phyloP scores from a whole-genome alignment of 148 eudicot genomes.

The Rhododendron simsii region DNA sequence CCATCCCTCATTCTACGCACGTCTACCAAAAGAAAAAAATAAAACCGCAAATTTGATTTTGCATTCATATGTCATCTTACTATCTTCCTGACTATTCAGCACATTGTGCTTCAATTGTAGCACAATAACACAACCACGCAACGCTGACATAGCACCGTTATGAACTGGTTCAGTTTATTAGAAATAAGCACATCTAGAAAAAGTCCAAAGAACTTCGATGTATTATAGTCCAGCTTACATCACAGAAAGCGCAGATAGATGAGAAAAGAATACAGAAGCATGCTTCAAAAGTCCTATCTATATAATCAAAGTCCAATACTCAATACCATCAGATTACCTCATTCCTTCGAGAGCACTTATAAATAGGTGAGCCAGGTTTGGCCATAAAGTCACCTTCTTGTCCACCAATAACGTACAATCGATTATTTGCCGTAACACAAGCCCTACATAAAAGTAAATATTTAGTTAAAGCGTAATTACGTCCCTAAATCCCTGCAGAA shows the following conservation, averaged over 20 bases:
- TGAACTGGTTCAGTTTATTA: not conserved
- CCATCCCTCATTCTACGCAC: not conserved
- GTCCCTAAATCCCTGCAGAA: not conserved
- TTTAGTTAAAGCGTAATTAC: not conserved
- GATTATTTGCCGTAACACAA: slow-evolving; percentile 74
- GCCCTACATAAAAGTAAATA: slow-evolving; percentile 46
- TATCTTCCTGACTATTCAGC: slow-evolving; percentile 6
- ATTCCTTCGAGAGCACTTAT: slow-evolving; percentile 90
- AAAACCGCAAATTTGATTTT: not conserved
- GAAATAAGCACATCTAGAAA: not conserved
- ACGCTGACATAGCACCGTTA: not conserved
- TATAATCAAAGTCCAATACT: not conserved
- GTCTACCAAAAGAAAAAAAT: not conserved
- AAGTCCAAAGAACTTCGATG: not conserved
- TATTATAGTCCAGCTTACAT: not conserved
- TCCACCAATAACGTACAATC: slow-evolving; percentile 82
- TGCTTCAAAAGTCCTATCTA: not conserved
- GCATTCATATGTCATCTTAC: not conserved
- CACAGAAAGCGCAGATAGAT: not conserved
- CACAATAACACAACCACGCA: not conserved
- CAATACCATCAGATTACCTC: slow-evolving; percentile 48
- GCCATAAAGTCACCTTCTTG: slow-evolving; percentile 99
- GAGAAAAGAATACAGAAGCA: not conserved
- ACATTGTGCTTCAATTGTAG: not conserved
- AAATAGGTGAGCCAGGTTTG: slow-evolving; percentile 97